Percentiles rank a stretch among this genome's conserved stretches.
Conservation (phyloP, 129 eudicot species). For the Deinandra increscens region DNA sequence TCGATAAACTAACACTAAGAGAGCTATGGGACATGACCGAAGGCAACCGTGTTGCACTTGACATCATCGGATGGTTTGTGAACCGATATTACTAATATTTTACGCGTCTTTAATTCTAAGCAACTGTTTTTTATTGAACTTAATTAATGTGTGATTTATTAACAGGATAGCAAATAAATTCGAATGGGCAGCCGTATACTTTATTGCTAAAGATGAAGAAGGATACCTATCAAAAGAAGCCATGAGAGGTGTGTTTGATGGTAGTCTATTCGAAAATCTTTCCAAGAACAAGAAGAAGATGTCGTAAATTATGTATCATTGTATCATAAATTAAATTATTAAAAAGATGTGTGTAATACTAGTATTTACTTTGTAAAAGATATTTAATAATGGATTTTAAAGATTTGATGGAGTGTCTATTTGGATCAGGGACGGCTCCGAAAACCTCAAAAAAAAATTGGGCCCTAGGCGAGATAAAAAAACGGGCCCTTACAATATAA, state of each 20-base stretch:
- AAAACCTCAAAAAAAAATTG: no score
- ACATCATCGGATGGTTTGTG: slow-evolving; percentile 53
- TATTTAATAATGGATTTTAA: no score
- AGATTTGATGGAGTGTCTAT: no score
- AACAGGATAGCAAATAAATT: slow-evolving; percentile 36
- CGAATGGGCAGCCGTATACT: slow-evolving; percentile 44
- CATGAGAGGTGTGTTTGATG: slow-evolving; percentile 47
- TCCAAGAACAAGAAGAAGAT: slow-evolving; percentile 34
- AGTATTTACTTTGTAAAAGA: no score
- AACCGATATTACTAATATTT: not conserved
- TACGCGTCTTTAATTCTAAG: not conserved
- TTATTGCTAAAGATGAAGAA: slow-evolving; percentile 45
- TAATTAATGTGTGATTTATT: not conserved
- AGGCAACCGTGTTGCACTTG: slow-evolving; percentile 40
- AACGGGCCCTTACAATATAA: no score
- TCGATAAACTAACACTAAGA: slow-evolving; percentile 47
- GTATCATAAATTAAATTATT: not conserved
- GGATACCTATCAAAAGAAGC: slow-evolving; percentile 52
- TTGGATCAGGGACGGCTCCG: no score
- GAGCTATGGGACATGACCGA: slow-evolving; percentile 69
- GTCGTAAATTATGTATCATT: not conserved
- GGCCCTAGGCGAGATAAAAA: no score
- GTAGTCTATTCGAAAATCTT: slow-evolving; percentile 45
- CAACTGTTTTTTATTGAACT: no score
- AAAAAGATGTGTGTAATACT: not conserved